These are phyloP conservation scores for Phallus indusiatus DNA, from an alignment of 768 basidiomycete genomes.

Conservation along the genomic window DNA sequence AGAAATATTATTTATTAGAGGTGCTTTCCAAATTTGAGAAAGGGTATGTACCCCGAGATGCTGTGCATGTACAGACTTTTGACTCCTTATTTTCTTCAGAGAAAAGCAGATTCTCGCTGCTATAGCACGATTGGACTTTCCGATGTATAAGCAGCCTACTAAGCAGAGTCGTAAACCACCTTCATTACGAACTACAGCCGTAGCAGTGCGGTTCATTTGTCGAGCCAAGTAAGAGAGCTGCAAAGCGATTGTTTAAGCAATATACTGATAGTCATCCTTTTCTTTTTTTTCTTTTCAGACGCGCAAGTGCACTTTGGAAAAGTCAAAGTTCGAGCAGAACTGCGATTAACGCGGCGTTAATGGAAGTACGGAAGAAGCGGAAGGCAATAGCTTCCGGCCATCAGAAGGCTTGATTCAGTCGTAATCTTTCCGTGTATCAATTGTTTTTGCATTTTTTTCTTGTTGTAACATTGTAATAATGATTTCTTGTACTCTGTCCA, in stretches of 20 bases:
- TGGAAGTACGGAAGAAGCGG: conserved; percentile 57
- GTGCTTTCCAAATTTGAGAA: conserved; percentile 63
- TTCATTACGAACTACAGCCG: conserved; percentile 47
- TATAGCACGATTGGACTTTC: conserved; percentile 69
- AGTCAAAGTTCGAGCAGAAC: conserved; percentile 51
- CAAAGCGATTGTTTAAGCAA: not conserved
- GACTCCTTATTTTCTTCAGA: conserved; percentile 25
- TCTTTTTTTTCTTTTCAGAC: conserved; percentile 27
- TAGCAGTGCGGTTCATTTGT: conserved; percentile 53
- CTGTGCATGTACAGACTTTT: conserved; percentile 2
- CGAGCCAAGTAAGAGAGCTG: conserved; percentile 40
- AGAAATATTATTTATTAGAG: conserved; percentile 79
- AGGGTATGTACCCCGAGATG: conserved; percentile 36
- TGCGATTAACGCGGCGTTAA: conserved; percentile 52
- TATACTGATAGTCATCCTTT: not conserved
- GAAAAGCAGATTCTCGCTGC: conserved; percentile 65
- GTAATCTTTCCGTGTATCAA: not conserved
- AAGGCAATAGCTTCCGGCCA: conserved; percentile 13
- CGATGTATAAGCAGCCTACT: conserved; percentile 29
- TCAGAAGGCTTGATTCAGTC: conserved; percentile 6
- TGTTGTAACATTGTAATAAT: not conserved
- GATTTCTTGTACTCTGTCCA: not conserved
- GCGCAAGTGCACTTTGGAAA: conserved; percentile 54
- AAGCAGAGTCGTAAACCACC: conserved; percentile 27
- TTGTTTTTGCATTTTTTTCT: not conserved